Base-by-base conservation (phyloP, 164 flowering plant genomes). In the Stephania japonica region DNA sequence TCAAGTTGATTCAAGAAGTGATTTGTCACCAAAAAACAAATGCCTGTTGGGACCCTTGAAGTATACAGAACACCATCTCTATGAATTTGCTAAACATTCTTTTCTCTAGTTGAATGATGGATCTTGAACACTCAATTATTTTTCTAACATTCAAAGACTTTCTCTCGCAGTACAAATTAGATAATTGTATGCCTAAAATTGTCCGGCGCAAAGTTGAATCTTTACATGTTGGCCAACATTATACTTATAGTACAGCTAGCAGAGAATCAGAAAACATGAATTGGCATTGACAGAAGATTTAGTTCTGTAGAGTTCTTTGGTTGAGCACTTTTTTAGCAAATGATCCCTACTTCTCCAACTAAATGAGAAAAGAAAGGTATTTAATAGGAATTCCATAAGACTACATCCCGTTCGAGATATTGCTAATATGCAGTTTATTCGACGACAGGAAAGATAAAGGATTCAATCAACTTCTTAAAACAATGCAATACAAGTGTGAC, bases 401-500 rank as follows among this genome's bases (percentile, higher is more conserved):
- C 25, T 47, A 69, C 21, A 69, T 69, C 16, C 41, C 61, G 32
- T 27, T 27, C 32, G 41, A 32, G 49, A 19, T 56, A 27, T 38
- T 21, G 0, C 32, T 32, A 38, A n/a, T 73, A 9, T 32, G 14
- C 47, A 50, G 23, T 67, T 53, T 47, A 21, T 67, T 67, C 9
- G 12, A 69, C 21, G 23, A 63, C 25, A 25, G 66, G 66, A 64
- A 5, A 64, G 23, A 59, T 21, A 24, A n/a, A 59, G 64, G 19
- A 59, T 59, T 59, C 25, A 59, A 59, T n/a, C 21, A 59, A n/a
- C 64, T 59, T 59, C 64, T 59, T 59, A n/a, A 21, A 59, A 59
- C 64, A 70, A 50, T 27, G 43, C 8, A 14, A 70, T 70, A 70
- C 72, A 70, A 70, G 38, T 21, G 24, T 44, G 64, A 70, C n/a